Evolutionary conservation across 495 filamentous ascomycete species (phyloP).

Genomic region (Penicillium paradoxum): DNA sequence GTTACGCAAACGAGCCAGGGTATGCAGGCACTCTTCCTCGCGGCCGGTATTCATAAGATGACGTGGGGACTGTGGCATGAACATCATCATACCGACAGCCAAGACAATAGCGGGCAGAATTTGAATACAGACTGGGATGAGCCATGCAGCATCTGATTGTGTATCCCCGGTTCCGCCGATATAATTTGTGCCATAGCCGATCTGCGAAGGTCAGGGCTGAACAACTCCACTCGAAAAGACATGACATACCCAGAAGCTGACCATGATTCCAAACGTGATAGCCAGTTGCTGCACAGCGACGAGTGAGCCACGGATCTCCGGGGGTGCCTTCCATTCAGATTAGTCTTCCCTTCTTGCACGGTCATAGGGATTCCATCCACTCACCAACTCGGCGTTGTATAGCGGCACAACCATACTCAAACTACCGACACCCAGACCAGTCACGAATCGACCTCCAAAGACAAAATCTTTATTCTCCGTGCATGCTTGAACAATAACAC

Average conservation of each 20-base stretch:
- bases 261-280: constrained; percentile 57
- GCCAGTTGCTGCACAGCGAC: constrained; percentile 70
- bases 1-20: constrained; percentile 60
- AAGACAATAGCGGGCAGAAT: constrained; percentile 39
- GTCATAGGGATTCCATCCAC: not conserved
- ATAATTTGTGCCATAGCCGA: constrained; percentile 42
- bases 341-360: constrained; percentile 43
- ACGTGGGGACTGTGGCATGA: constrained; percentile 79
- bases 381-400: constrained; percentile 55
- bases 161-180: constrained; percentile 39
- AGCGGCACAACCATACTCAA: constrained; percentile 55
- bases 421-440: constrained; percentile 43
- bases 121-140: constrained; percentile 42
- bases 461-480: constrained; percentile 54
- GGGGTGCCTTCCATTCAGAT: constrained; percentile 52
- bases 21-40: constrained; percentile 57
- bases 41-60: constrained; percentile 67
- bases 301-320: constrained; percentile 67
- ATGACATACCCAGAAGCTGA: constrained; percentile 57
- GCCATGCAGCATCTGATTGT: constrained; percentile 43
- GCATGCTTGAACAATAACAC: constrained; percentile 69
- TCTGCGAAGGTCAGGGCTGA: constrained; percentile 35
- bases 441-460: constrained; percentile 74
- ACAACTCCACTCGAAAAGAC: not conserved
- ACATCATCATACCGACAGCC: constrained; percentile 46